These are phyloP conservation scores for Talaromyces ruber DNA, from an alignment of 495 filamentous ascomycete species.

Conservation along the genomic window DNA sequence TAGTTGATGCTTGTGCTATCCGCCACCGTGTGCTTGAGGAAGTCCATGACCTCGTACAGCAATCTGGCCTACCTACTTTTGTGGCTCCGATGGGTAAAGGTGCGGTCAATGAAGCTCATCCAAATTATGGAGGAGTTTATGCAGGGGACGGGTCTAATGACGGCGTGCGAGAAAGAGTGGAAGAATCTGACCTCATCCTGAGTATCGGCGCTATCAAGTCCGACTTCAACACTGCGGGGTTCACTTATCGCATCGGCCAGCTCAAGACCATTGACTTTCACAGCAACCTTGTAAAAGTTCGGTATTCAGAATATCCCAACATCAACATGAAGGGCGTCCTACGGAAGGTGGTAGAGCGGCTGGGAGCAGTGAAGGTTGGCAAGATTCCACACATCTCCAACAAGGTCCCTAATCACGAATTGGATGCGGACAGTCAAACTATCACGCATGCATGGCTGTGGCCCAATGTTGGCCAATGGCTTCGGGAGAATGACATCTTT, in stretches of 20 bases:
- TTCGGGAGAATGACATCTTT: slow-evolving; percentile 67
- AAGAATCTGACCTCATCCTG: slow-evolving; percentile 74
- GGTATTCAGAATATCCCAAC: slow-evolving; percentile 76
- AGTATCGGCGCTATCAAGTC: slow-evolving; percentile 76
- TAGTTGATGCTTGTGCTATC: slow-evolving; percentile 88
- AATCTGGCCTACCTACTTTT: slow-evolving; percentile 71
- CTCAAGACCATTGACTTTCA: slow-evolving; percentile 85
- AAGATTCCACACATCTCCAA: slow-evolving; percentile 39
- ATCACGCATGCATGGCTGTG: slow-evolving; percentile 87
- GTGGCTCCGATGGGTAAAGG: slow-evolving; percentile 92
- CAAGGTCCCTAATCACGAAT: slow-evolving; percentile 45
- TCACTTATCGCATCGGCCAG: slow-evolving; percentile 76
- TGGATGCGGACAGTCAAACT: slow-evolving; percentile 32
- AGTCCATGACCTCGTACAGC: slow-evolving; percentile 67
- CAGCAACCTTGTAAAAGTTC: slow-evolving; percentile 63
- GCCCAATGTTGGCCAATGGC: slow-evolving; percentile 70
- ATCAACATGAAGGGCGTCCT: slow-evolving; percentile 84
- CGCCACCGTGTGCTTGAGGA: slow-evolving; percentile 70
- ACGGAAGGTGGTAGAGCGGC: slow-evolving; percentile 54
- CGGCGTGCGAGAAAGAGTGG: slow-evolving; percentile 64
- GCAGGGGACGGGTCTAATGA: slow-evolving; percentile 69
- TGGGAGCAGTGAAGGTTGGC: slow-evolving; percentile 48
- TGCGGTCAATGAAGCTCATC: slow-evolving; percentile 67
- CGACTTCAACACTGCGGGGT: slow-evolving; percentile 89
- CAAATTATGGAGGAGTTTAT: slow-evolving; percentile 80